Percentiles rank a stretch among this genome's conserved stretches.
These are phyloP conservation scores for Solanum habrochaites DNA, from an alignment of 257 asterid genomes.

Conservation along the genomic window DNA sequence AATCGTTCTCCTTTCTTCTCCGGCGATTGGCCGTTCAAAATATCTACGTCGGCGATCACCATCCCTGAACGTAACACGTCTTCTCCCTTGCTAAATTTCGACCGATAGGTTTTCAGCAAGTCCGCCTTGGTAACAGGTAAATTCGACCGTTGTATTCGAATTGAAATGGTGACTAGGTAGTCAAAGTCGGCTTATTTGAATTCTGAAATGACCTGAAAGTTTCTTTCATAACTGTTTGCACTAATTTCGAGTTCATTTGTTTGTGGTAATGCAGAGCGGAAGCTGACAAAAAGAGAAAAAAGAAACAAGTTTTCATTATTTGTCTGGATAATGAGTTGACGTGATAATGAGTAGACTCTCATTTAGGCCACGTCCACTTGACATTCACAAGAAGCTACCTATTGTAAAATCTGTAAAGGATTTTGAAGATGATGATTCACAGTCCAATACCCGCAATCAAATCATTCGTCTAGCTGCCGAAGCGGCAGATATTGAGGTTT, in stretches of 20 bases:
- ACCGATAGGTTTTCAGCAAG: neutral
- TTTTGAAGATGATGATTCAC: slow-evolving; percentile 74
- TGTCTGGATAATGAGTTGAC: slow-evolving; percentile 13
- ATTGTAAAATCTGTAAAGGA: slow-evolving; percentile 83
- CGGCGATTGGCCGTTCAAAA: neutral
- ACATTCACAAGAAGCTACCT: slow-evolving; percentile 92
- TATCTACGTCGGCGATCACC: neutral
- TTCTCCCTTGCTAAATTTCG: neutral
- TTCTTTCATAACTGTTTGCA: neutral
- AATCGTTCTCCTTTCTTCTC: neutral
- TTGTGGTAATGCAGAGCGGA: neutral
- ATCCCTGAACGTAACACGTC: neutral
- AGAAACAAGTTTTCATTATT: neutral
- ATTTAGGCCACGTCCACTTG: slow-evolving; percentile 97
- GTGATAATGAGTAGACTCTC: slow-evolving; percentile 80
- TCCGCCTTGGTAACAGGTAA: neutral
- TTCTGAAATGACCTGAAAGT: neutral
- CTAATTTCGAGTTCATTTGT: neutral
- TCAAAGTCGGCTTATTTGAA: neutral
- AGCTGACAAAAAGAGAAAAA: neutral
- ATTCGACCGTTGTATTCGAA: neutral
- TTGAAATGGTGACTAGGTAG: neutral
- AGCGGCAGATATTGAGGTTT: slow-evolving; percentile 63
- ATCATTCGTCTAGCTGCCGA: slow-evolving; percentile 72
- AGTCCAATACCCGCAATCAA: slow-evolving; percentile 75